Conservation (phyloP, 2,329 filamentous ascomycete species). For the Cytospora mali region DNA sequence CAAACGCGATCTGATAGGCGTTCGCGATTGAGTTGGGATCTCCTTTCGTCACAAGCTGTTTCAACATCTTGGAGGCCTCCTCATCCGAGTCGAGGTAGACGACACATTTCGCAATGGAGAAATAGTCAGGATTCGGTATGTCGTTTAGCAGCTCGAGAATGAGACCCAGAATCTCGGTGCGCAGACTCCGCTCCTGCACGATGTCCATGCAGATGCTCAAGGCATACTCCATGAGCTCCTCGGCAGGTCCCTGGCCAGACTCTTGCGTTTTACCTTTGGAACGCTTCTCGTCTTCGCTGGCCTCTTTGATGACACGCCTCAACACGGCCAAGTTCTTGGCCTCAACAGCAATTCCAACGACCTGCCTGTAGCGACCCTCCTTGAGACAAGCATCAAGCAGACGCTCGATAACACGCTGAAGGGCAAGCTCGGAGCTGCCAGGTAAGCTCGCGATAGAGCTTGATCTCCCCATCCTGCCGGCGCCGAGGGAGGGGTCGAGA, state of each 20-base stretch:
- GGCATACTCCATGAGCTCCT: conserved; percentile 96
- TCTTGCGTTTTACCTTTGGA: conserved; percentile 62
- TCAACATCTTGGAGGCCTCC: conserved; percentile 85
- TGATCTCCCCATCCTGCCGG: conserved; percentile 55
- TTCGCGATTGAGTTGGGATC: conserved; percentile 79
- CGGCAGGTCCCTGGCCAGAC: conserved; percentile 62
- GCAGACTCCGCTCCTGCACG: conserved; percentile 87
- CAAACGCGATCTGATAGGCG: conserved; percentile 97
- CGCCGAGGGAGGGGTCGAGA: conserved; percentile 60
- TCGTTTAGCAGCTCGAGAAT: conserved; percentile 96
- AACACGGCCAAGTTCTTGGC: conserved; percentile 89
- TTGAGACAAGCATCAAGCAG: conserved; percentile 89
- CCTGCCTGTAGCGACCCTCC: conserved; percentile 87
- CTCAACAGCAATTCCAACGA: conserved; percentile 95
- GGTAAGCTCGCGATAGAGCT: conserved; percentile 66
- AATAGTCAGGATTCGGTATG: conserved; percentile 91
- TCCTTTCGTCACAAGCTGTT: conserved; percentile 76
- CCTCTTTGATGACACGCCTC: conserved; percentile 81
- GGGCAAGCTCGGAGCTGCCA: conserved; percentile 72
- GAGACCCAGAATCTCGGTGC: conserved; percentile 81
- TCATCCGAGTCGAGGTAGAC: conserved; percentile 93
- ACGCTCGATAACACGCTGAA: conserved; percentile 82
- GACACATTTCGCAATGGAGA: conserved; percentile 96
- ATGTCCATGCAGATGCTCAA: conserved; percentile 97
- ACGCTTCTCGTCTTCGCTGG: conserved; percentile 81